Percentiles rank a stretch among this genome's conserved stretches.
Conservation (phyloP, 75 land plant species). For the Selaginella tamariscina region DNA sequence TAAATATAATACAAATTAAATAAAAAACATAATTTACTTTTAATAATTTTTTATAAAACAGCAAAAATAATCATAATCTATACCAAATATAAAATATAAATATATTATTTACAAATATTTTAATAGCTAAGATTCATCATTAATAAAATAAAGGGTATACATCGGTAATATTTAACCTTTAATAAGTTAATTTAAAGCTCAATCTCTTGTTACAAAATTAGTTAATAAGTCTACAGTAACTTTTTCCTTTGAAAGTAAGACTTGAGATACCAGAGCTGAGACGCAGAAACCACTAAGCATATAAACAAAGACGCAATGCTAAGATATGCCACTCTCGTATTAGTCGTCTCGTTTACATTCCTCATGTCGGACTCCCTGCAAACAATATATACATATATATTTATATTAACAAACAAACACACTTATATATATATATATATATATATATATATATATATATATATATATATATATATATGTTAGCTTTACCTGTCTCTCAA, state of each 20-base stretch:
- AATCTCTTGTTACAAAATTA: no score
- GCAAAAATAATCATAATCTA: no score
- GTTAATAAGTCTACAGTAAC: not conserved
- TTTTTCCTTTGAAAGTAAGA: conserved; percentile 11
- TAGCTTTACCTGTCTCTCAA: conserved; percentile 50
- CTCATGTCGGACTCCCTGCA: conserved; percentile 8
- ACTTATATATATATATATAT: not conserved
- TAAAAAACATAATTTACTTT: no score
- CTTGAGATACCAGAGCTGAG: not conserved
- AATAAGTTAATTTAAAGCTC: no score
- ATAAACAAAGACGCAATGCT: not conserved
- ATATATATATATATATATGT: not conserved
- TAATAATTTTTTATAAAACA: no score
- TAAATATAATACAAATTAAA: no score
- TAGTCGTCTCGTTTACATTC: not conserved
- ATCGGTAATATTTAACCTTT: no score
- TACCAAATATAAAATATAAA: no score
- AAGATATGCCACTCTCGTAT: not conserved
- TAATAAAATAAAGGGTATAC: no score
- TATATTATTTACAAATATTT: no score
- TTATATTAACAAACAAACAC: not conserved
- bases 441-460: not conserved
- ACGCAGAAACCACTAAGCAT: not conserved
- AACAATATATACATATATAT: not conserved
- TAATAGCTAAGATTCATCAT: no score